A percentile compares a stretch with the other conserved stretches of the same genome.
These are phyloP conservation scores for Backusella tarrabulga DNA, from an alignment of 192 early-diverging fungal species.

Conservation along the genomic window DNA sequence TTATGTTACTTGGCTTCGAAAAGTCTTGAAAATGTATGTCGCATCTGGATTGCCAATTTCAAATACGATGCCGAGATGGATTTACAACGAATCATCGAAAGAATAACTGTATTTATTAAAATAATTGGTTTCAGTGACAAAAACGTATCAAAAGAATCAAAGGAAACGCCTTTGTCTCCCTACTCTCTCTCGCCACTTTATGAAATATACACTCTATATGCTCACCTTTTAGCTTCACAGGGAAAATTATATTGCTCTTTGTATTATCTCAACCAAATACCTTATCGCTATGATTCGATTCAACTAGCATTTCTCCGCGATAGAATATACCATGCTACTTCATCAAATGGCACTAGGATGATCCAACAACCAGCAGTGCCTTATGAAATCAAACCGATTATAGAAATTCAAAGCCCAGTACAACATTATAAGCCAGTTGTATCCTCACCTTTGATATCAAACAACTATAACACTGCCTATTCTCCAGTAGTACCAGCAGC, in stretches of 20 bases:
- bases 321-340: conserved; percentile 52
- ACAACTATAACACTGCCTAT: not conserved
- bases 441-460: not conserved
- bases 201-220: conserved; percentile 85
- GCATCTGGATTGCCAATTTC: conserved; percentile 73
- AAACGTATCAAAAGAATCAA: conserved; percentile 43
- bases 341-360: not conserved
- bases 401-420: not conserved
- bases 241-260: conserved; percentile 73
- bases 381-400: not conserved
- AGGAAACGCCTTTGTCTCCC: conserved; percentile 11
- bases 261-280: conserved; percentile 76
- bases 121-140: conserved; percentile 89
- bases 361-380: not conserved
- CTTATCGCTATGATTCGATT: conserved; percentile 45
- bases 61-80: conserved; percentile 40
- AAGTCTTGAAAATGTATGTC: conserved; percentile 75
- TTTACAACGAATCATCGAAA: conserved; percentile 82
- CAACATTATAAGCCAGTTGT: not conserved
- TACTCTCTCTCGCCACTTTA: conserved; percentile 57
- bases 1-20: conserved; percentile 81
- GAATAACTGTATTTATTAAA: conserved; percentile 88
- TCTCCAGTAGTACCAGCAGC: not conserved
- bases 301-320: conserved; percentile 69
- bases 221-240: conserved; percentile 70